Base-by-base conservation (phyloP, 2,329 filamentous ascomycete genomes). In the Phymatotrichopsis omnivora region DNA sequence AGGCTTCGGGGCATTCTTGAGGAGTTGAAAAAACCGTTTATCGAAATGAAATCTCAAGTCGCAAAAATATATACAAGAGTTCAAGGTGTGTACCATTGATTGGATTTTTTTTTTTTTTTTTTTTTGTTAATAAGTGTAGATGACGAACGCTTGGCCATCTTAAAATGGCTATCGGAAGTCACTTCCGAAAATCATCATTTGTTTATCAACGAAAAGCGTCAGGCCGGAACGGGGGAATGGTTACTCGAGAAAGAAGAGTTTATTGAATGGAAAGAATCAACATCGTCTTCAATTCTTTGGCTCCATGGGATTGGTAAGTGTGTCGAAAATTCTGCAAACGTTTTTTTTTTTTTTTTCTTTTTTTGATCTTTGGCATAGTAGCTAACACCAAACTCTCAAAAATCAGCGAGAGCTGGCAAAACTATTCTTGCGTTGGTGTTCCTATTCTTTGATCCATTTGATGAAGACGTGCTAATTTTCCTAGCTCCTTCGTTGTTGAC, bases 351-450 rank as follows among this genome's bases (percentile, higher is more conserved):
- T n/a, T n/a, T n/a, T n/a, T n/a, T n/a, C n/a, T n/a, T n/a, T n/a
- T n/a, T n/a, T n/a, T n/a, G n/a, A n/a, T n/a, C n/a, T n/a, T n/a
- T n/a, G n/a, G n/a, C n/a, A n/a, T n/a, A n/a, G n/a, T n/a, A n/a
- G n/a, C n/a, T n/a, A n/a, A n/a, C n/a, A n/a, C n/a, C n/a, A n/a
- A n/a, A 47, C 20, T 5, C 27, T 20, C 3, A 58, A 41, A 14
- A 12, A 14, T 11, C 60, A 57, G 17, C 56, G 37, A 17, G 57
- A 28, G n/a, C 57, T 53, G 36, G 67, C 14, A 25, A 60, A 56
- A 40, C 56, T 44, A 14, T 63, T 51, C 27, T 64, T 45, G 42
- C 60, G 60, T 49, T 63, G 61, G 43, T 52, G 33, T 16, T 22
- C 30, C 24, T 7, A n/a, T 24, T 14, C 11, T 7, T 31, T 12